Percentiles rank a stretch among this genome's conserved stretches.
Conservation (phyloP, 83 land plant species). For the Isoetes engelmannii region DNA sequence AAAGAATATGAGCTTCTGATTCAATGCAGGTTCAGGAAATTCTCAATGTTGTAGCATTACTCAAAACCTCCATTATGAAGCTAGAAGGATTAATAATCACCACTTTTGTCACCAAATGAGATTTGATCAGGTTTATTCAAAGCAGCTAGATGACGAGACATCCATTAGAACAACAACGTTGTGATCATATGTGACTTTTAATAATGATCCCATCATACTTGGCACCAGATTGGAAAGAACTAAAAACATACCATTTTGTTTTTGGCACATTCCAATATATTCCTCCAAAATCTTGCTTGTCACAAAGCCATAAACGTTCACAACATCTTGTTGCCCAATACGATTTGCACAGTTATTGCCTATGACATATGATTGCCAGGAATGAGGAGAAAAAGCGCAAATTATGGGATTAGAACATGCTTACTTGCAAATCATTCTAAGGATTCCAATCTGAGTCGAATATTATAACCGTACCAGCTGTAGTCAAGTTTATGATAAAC, state of each 20-base stretch:
- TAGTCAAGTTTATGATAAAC: constrained; percentile 91
- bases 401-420: neutral
- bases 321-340: constrained; percentile 97
- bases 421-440: constrained; percentile 96
- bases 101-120: too few species aligned
- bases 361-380: constrained; percentile 20
- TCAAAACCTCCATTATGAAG: too few species aligned
- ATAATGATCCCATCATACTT: neutral
- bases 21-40: too few species aligned
- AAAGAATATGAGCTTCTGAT: too few species aligned
- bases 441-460: constrained; percentile 99
- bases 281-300: constrained; percentile 98
- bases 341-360: constrained; percentile 99
- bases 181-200: neutral
- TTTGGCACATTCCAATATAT: constrained; percentile 92
- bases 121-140: neutral
- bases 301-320: constrained; percentile 97
- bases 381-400: neutral
- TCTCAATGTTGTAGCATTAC: too few species aligned
- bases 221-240: neutral
- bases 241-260: constrained; percentile 69
- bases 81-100: too few species aligned
- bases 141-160: neutral
- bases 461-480: constrained; percentile 97
- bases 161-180: neutral